Base-by-base conservation (phyloP, 441 rosid species). In the Raphanus hybrid region DNA sequence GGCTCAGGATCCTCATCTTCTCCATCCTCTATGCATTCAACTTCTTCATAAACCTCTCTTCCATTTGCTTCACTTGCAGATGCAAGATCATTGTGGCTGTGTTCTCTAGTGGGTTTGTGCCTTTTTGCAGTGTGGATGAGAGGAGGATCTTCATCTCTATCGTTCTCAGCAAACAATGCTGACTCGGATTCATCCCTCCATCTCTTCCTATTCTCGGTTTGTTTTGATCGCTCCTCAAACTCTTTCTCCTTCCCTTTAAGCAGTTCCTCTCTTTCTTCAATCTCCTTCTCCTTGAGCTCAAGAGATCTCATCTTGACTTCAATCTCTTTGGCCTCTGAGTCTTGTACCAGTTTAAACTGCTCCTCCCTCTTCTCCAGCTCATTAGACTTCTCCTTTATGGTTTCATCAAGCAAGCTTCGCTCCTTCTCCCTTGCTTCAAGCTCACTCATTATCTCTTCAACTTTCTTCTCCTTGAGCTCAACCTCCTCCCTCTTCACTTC, bases 391-490 rank as follows among this genome's bases (percentile, higher is more conserved):
- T 39, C 45, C 45, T 39, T 39, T 8, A 45, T 7, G 41, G 59
- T 23, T 29, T 67, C 60, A 14, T 29, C 5, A 48, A 26, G n/a
- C 41, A 14, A 48, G 11, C 20, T 45, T 3, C 15, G 29, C 34
- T 35, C 64, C 1, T 35, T 37, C 60, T 69, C n/a, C 64, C 64
- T 69, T 6, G 14, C 64, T 35, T 61, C 55, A 9, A 9, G 37
- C 65, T 57, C 74, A 6, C 35, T 12, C 52, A 9, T 41, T 41
- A 9, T 41, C 48, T 70, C 74, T 6, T 57, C 74, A 3, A 57
- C 20, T 12, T 55, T n/a, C 52, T 69, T 69, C 63, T 69, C 48
- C 41, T 41, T 41, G 48, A 41, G 48, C 48, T 41, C 48, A 41
- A 41, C n/a, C 9, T 2, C 3, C 12, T 43, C 5, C 50, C 50